A percentile compares a stretch with the other conserved stretches of the same genome.
Conservation (phyloP, 1,284 basidiomycete species). For the Cerrena zonata region DNA sequence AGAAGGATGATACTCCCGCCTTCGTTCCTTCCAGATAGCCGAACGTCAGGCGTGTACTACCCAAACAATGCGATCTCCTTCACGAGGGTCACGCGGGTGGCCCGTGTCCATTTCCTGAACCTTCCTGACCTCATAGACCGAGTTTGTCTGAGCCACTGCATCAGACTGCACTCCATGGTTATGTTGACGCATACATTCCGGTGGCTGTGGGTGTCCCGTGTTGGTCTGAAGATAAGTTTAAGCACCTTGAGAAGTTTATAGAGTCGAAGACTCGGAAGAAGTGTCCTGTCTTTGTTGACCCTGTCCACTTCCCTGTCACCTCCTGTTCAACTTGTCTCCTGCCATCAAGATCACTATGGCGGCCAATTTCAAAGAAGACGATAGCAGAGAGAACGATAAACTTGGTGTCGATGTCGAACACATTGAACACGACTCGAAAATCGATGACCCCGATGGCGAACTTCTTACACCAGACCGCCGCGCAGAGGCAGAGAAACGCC, state of each 20-base stretch:
- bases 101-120: background rate
- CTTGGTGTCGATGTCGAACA: constrained; percentile 14
- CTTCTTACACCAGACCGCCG: constrained; percentile 22
- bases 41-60: too few species aligned
- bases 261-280: background rate
- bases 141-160: background rate
- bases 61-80: background rate
- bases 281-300: background rate
- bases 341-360: background rate
- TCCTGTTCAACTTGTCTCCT: background rate
- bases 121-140: background rate
- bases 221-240: background rate
- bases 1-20: too few species aligned
- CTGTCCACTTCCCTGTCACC: background rate
- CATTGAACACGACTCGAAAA: constrained; percentile 13
- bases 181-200: background rate
- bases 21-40: too few species aligned
- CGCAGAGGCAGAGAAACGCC: constrained; percentile 22
- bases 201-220: background rate
- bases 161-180: background rate
- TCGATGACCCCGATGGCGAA: constrained; percentile 16
- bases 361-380: background rate
- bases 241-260: background rate
- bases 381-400: constrained; percentile 11
- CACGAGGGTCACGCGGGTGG: background rate